phyloP scores from a whole-genome alignment of 2,329 filamentous ascomycete species.

The Dothideomycetes sp. region DNA sequence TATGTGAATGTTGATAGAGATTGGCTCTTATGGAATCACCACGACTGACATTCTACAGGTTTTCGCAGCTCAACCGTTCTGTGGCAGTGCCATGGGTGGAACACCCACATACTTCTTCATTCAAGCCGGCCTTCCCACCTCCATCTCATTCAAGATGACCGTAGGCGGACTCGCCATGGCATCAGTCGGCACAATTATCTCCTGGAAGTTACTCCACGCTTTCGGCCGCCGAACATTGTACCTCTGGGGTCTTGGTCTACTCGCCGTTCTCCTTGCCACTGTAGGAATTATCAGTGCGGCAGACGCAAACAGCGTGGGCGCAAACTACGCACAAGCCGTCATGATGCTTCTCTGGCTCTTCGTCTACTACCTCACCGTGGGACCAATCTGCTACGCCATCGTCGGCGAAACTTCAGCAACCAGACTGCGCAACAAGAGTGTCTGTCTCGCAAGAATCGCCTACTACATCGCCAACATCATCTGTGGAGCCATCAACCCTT shows the following conservation, averaged over 20 bases:
- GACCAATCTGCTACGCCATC: slow-evolving; percentile 32
- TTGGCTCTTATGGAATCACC: too few species aligned
- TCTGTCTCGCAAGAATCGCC: slow-evolving; percentile 30
- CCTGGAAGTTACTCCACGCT: slow-evolving; percentile 32
- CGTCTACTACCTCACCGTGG: slow-evolving; percentile 30
- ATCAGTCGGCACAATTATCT: slow-evolving; percentile 31
- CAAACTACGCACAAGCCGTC: slow-evolving; percentile 34
- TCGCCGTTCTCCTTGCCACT: slow-evolving; percentile 29
- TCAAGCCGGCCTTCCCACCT: slow-evolving; percentile 32
- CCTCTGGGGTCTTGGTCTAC: slow-evolving; percentile 31
- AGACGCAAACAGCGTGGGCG: slow-evolving; percentile 17
- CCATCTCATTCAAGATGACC: slow-evolving; percentile 32
- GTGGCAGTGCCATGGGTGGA: slow-evolving; percentile 35
- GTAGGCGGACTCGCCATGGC: slow-evolving; percentile 34
- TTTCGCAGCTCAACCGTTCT: slow-evolving; percentile 32
- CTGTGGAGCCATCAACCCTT: slow-evolving; percentile 33
- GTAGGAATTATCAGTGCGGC: slow-evolving; percentile 3
- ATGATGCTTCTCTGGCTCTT: slow-evolving; percentile 30
- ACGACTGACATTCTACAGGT: neutral
- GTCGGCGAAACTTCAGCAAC: slow-evolving; percentile 31
- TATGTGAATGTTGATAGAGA: slow-evolving; percentile 21
- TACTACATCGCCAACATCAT: slow-evolving; percentile 33
- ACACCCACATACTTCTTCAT: slow-evolving; percentile 43
- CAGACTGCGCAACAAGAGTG: slow-evolving; percentile 30
- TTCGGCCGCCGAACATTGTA: slow-evolving; percentile 34